Conservation (phyloP, 2,329 filamentous ascomycete genomes). For the Verticillium longisporum region DNA sequence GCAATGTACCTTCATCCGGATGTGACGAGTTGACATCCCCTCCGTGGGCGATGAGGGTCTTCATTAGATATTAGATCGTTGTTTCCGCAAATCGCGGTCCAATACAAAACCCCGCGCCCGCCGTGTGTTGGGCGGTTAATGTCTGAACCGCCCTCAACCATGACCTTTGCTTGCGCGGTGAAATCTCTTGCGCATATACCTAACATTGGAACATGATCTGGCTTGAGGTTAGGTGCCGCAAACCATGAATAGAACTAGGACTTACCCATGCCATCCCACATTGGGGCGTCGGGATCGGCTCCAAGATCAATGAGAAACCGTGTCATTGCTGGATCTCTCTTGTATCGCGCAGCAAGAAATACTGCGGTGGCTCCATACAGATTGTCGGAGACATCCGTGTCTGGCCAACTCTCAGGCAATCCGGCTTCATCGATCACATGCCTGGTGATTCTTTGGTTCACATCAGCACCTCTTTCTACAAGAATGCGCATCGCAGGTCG, state of each 20-base stretch:
- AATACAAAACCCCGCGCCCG: not conserved
- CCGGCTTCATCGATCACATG: conserved; percentile 60
- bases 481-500: not conserved
- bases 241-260: not conserved
- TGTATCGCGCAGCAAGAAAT: not conserved
- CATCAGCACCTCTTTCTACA: not conserved
- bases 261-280: not conserved
- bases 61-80: not conserved
- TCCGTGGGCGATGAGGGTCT: not conserved
- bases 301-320: not conserved
- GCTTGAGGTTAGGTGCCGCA: not conserved
- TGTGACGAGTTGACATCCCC: not conserved
- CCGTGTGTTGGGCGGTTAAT: not conserved
- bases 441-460: conserved; percentile 45
- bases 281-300: not conserved
- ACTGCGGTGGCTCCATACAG: not conserved
- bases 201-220: not conserved
- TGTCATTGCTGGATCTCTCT: not conserved
- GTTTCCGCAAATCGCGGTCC: not conserved
- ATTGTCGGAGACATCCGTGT: not conserved
- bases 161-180: not conserved
- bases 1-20: not conserved
- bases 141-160: not conserved
- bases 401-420: not conserved
- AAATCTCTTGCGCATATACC: not conserved